phyloP scores from a whole-genome alignment of 2,329 filamentous ascomycete genomes.

The Fusarium floridanum region DNA sequence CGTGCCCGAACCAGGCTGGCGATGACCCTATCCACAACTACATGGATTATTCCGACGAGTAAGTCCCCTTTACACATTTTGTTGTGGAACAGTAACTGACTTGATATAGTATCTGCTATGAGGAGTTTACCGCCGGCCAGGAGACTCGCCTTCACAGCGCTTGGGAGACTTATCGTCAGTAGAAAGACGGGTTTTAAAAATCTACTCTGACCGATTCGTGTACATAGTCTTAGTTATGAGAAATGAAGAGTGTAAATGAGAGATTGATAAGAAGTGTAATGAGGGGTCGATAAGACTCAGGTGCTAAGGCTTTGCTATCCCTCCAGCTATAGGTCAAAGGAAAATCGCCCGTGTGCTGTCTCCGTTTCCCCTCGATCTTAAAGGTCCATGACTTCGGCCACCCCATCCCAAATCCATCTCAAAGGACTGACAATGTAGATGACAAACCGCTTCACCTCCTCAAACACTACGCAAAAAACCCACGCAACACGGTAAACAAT shows the following conservation, averaged over 20 bases:
- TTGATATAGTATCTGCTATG: constrained; percentile 33
- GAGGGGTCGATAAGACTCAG: not conserved
- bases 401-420: not conserved
- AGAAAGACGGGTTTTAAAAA: not conserved
- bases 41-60: constrained; percentile 59
- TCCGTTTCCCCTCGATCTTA: not conserved
- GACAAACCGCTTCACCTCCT: not conserved
- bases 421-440: not conserved
- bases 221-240: not conserved
- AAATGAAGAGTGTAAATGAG: not conserved
- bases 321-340: not conserved
- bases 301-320: not conserved
- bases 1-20: constrained; percentile 50
- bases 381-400: not conserved
- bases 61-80: not conserved
- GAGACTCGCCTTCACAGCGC: constrained; percentile 39
- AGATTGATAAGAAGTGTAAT: not conserved
- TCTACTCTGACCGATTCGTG: not conserved
- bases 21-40: constrained; percentile 54
- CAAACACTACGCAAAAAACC: not conserved
- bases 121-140: constrained; percentile 42
- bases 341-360: not conserved
- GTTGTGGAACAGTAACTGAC: not conserved
- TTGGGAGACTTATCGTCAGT: constrained; percentile 37
- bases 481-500: not conserved